A percentile compares a stretch with the other conserved stretches of the same genome.
Conservation (phyloP, 805 yeast species). For the Wickerhamomyces strasburgensis region DNA sequence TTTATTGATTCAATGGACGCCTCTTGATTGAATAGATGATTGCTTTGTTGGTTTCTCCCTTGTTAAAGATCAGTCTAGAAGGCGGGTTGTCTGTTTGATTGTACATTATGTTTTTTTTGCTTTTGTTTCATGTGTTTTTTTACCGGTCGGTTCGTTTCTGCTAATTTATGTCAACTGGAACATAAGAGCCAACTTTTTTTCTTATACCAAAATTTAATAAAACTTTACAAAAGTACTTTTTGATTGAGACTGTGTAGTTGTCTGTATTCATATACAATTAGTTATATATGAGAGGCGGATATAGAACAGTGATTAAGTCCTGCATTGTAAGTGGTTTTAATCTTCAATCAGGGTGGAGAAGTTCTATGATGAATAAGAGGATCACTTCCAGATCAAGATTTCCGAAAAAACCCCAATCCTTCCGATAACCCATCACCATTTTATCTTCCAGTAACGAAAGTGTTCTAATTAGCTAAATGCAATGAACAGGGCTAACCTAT, state of each 20-base stretch:
- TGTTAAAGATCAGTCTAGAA: no score
- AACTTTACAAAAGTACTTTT: no score
- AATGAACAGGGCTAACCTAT: constrained; percentile 29
- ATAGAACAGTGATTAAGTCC: constrained; percentile 28
- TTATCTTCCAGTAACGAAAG: constrained; percentile 27
- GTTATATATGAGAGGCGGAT: constrained; percentile 6
- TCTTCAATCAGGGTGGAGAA: constrained; percentile 29
- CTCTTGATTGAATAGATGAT: no score
- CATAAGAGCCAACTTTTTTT: no score
- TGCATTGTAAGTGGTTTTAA: constrained; percentile 11
- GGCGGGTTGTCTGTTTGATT: no score
- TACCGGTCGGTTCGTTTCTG: no score
- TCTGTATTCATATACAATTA: neutral
- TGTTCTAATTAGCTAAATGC: constrained; percentile 25
- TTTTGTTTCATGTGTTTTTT: no score
- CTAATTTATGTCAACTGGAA: no score
- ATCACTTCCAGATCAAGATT: neutral
- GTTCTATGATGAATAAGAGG: constrained; percentile 14
- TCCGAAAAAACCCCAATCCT: neutral
- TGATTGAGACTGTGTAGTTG: no score
- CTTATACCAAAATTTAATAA: no score
- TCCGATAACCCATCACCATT: constrained; percentile 3
- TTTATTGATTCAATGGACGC: neutral
- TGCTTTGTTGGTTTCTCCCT: no score
- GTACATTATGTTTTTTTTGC: neutral